Conservation (phyloP, 106 monocot species). For the Acorus calamus region DNA sequence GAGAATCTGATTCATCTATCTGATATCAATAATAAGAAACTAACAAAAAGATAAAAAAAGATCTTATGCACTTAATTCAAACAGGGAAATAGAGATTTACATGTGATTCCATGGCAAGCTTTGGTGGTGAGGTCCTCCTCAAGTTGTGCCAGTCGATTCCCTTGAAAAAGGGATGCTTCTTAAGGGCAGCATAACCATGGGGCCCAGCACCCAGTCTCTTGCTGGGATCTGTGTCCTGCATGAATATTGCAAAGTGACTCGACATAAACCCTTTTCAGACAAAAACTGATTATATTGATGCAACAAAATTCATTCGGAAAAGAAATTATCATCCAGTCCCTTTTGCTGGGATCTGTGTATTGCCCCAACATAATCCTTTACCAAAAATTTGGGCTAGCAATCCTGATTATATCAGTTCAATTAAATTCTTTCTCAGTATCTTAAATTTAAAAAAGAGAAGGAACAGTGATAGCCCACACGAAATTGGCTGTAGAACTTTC, state of each 20-base stretch:
- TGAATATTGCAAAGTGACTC: background rate
- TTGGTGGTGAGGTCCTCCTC: conserved; percentile 45
- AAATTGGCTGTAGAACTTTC: too few relatives aligned
- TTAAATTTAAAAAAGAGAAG: too few relatives aligned
- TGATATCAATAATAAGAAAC: background rate
- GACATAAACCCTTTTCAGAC: too few relatives aligned
- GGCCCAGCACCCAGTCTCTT: conserved; percentile 82
- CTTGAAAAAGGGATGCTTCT: conserved; percentile 81
- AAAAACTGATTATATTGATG: too few relatives aligned
- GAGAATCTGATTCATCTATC: conserved; percentile 3
- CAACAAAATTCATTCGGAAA: too few relatives aligned
- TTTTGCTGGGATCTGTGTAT: too few relatives aligned
- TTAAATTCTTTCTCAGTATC: too few relatives aligned
- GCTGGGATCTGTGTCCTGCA: conserved; percentile 76
- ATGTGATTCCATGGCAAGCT: conserved; percentile 48
- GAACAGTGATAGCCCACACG: too few relatives aligned
- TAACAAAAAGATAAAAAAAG: background rate
- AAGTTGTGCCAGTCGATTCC: conserved; percentile 82
- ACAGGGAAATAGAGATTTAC: conserved; percentile 17
- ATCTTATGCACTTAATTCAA: background rate
- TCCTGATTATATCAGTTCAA: too few relatives aligned
- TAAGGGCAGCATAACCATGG: conserved; percentile 70
- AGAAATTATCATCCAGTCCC: too few relatives aligned
- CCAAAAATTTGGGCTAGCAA: too few relatives aligned
- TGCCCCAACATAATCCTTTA: too few relatives aligned